Evolutionary conservation across 2,329 filamentous ascomycete species (phyloP).

Genomic region (Talaromyces verruculosus): DNA sequence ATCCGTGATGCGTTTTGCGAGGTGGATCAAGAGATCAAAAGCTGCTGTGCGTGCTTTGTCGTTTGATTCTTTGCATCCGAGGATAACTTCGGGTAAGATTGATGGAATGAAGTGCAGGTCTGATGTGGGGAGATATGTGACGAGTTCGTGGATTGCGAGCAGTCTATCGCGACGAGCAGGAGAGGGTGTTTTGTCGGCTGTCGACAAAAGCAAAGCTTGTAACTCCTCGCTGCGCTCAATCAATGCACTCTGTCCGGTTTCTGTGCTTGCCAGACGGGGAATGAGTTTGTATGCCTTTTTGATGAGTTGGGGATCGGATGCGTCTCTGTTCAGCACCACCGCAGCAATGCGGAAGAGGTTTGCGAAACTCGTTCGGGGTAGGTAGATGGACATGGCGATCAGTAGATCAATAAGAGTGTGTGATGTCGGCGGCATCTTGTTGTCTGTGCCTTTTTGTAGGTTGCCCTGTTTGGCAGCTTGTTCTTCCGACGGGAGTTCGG

Average conservation of each 20-base stretch:
- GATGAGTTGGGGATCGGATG: conserved; percentile 79
- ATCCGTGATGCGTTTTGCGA: conserved; percentile 78
- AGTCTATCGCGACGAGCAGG: conserved; percentile 85
- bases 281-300: conserved; percentile 99
- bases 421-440: conserved; percentile 83
- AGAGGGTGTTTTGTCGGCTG: conserved; percentile 79
- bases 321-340: conserved; percentile 70
- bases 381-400: conserved; percentile 91
- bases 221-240: conserved; percentile 73
- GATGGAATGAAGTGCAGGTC: conserved; percentile 92
- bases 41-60: conserved; percentile 87
- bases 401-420: conserved; percentile 96
- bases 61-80: conserved; percentile 96
- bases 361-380: conserved; percentile 81
- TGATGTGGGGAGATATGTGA: conserved; percentile 72
- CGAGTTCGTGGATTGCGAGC: conserved; percentile 74
- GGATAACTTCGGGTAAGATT: conserved; percentile 88
- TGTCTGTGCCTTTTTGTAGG: conserved; percentile 63
- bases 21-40: conserved; percentile 84
- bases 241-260: conserved; percentile 73
- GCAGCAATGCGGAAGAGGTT: conserved; percentile 84
- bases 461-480: conserved; percentile 64
- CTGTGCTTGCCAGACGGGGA: conserved; percentile 79
- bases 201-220: conserved; percentile 75
- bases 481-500: conserved; percentile 63